Evolutionary conservation across 2,329 filamentous ascomycete species (phyloP).

Genomic region (Verruconis gallopava): DNA sequence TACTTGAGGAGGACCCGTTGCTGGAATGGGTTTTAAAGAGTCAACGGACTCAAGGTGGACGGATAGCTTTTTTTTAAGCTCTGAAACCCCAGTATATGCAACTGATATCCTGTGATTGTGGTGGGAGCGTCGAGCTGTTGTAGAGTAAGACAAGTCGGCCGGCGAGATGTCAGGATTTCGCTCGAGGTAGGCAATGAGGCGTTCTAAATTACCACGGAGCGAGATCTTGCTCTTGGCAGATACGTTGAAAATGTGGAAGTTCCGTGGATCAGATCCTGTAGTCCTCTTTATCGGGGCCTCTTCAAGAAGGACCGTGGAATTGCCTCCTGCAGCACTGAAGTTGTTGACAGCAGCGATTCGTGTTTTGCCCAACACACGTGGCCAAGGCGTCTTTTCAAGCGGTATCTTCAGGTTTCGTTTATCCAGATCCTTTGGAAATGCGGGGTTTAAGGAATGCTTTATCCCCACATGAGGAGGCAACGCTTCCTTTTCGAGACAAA

Average conservation of each 20-base stretch:
- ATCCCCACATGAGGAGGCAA: conserved; percentile 19
- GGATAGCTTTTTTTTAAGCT: conserved; percentile 31
- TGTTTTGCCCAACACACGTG: background rate
- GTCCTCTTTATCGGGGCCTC: conserved; percentile 25
- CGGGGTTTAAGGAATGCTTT: conserved; percentile 16
- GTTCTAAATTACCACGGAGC: conserved; percentile 12
- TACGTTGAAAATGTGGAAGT: conserved; percentile 12
- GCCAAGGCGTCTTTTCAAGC: conserved; percentile 7
- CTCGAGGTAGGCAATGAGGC: conserved; percentile 12
- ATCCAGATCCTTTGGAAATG: conserved; percentile 15
- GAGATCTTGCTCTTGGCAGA: conserved; percentile 14
- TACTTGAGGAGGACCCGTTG: conserved; percentile 15
- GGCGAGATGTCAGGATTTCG: conserved; percentile 11
- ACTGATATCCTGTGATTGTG: conserved; percentile 13
- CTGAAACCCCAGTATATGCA: conserved; percentile 23
- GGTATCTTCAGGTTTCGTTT: conserved; percentile 12
- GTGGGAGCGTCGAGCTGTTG: conserved; percentile 17
- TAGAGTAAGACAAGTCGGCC: conserved; percentile 16
- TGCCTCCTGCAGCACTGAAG: conserved; percentile 26
- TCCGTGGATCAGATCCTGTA: conserved; percentile 17
- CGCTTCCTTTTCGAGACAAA: conserved; percentile 20
- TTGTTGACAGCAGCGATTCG: conserved; percentile 22
- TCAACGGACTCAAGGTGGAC: conserved; percentile 31
- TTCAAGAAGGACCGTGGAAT: conserved; percentile 20
- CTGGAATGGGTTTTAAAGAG: conserved; percentile 12